A percentile compares a stretch with the other conserved stretches of the same genome.
Evolutionary conservation across 2,329 filamentous ascomycete species (phyloP).

Genomic region (Fusarium algeriense): DNA sequence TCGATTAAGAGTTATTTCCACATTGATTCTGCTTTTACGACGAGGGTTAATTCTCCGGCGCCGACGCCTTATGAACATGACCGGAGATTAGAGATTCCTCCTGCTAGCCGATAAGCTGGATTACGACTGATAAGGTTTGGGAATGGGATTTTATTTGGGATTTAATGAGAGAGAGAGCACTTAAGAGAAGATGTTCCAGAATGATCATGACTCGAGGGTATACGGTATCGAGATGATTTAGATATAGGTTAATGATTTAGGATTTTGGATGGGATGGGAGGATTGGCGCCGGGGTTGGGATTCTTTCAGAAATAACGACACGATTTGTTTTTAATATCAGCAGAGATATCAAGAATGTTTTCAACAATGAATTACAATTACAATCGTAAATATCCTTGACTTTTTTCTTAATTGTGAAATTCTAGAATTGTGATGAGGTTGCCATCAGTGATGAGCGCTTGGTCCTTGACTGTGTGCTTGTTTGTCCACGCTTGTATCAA

Average conservation of each 20-base stretch:
- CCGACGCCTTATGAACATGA: slow-evolving; percentile 49
- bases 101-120: slow-evolving; percentile 8
- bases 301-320: slow-evolving; percentile 20
- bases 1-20: slow-evolving; percentile 47
- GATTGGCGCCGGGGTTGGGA: slow-evolving; percentile 5
- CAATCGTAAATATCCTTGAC: too few relatives aligned
- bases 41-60: slow-evolving; percentile 49
- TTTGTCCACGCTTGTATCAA: too few relatives aligned
- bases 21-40: slow-evolving; percentile 48
- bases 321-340: neutral
- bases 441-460: too few relatives aligned
- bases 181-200: slow-evolving; percentile 24
- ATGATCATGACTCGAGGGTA: slow-evolving; percentile 28
- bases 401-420: too few relatives aligned
- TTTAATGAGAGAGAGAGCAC: too few relatives aligned
- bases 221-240: slow-evolving; percentile 30
- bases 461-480: too few relatives aligned
- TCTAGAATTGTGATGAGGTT: too few relatives aligned
- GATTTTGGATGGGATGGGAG: neutral
- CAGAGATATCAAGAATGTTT: slow-evolving; percentile 36
- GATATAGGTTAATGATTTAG: slow-evolving; percentile 15
- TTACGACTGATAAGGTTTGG: too few relatives aligned
- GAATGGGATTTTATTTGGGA: slow-evolving; percentile 16
- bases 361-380: slow-evolving; percentile 1
- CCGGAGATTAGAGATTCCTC: slow-evolving; percentile 42